phyloP scores from a whole-genome alignment of 2,329 filamentous ascomycete species.

The Aspergillus udagawae region DNA sequence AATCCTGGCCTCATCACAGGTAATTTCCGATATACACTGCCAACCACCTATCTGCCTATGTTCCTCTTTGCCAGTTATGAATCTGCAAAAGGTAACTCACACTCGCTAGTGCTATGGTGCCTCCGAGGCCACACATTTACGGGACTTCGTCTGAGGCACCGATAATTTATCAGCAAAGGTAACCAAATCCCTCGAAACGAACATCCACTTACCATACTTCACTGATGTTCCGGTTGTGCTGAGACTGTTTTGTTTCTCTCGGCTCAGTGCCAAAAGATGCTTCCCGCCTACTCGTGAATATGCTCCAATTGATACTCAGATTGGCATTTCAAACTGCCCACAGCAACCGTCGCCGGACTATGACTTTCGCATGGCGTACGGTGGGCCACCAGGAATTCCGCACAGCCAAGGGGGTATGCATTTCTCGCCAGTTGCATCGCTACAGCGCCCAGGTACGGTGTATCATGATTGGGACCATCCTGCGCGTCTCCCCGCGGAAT shows the following conservation, averaged over 20 bases:
- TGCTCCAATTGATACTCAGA: slow-evolving; percentile 26
- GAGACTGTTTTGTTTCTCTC: slow-evolving; percentile 13
- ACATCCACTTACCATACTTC: background rate
- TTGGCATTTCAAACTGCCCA: slow-evolving; percentile 15
- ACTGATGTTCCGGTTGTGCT: slow-evolving; percentile 11
- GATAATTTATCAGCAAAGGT: slow-evolving; percentile 38
- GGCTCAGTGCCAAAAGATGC: slow-evolving; percentile 28
- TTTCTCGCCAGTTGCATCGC: slow-evolving; percentile 29
- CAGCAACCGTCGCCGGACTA: slow-evolving; percentile 26
- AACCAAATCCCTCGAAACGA: slow-evolving; percentile 12
- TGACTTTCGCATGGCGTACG: slow-evolving; percentile 29
- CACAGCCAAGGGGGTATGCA: slow-evolving; percentile 25
- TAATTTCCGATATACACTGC: slow-evolving; percentile 24
- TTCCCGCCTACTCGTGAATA: slow-evolving; percentile 26
- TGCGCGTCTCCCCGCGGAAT: slow-evolving; percentile 27
- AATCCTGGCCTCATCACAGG: slow-evolving; percentile 33
- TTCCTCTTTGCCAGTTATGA: background rate
- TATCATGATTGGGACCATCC: slow-evolving; percentile 35
- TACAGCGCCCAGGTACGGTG: slow-evolving; percentile 25
- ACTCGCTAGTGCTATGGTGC: slow-evolving; percentile 21
- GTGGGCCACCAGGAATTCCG: slow-evolving; percentile 24
- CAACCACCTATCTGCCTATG: background rate
- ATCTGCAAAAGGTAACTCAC: slow-evolving; percentile 21
- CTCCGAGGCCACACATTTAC: slow-evolving; percentile 28
- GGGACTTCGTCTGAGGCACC: slow-evolving; percentile 24